Percentiles rank a stretch among this genome's conserved stretches.
Evolutionary conservation across 2,329 filamentous ascomycete species (phyloP).

Genomic region (Phyllosticta citribraziliensis): DNA sequence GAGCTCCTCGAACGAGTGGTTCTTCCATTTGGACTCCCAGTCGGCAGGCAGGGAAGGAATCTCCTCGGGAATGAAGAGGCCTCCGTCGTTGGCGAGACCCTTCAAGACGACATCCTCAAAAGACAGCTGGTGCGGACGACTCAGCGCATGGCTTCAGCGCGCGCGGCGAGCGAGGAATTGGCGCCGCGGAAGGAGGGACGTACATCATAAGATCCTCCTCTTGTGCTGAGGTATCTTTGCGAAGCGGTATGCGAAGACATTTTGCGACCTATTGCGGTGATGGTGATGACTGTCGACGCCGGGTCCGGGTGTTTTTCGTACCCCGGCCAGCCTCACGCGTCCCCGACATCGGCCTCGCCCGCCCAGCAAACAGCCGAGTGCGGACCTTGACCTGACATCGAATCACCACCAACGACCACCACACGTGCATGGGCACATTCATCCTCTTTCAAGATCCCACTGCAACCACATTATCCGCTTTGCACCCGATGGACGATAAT

Average conservation of each 20-base stretch:
- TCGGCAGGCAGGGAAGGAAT: constrained; percentile 56
- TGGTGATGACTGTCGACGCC: neutral
- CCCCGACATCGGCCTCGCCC: neutral
- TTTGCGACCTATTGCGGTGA: neutral
- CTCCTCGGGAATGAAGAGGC: constrained; percentile 79
- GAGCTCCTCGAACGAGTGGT: constrained; percentile 69
- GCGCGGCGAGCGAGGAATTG: constrained; percentile 13
- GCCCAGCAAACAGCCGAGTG: neutral
- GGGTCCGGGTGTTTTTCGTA: neutral
- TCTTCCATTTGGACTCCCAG: constrained; percentile 63
- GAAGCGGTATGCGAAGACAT: constrained; percentile 43
- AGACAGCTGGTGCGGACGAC: constrained; percentile 50
- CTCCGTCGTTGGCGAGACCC: constrained; percentile 76
- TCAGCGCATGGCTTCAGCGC: constrained; percentile 17
- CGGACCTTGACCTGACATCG: neutral
- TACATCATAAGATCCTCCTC: constrained; percentile 54
- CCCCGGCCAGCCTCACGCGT: neutral
- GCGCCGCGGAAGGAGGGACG: constrained; percentile 5
- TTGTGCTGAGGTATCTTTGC: constrained; percentile 53
- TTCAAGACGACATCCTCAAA: constrained; percentile 90
- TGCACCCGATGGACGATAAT: neutral
- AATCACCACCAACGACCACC: neutral
- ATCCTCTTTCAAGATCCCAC: neutral
- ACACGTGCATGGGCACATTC: neutral
- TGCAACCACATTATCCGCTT: neutral